Evolutionary conservation across 2,329 filamentous ascomycete species (phyloP).

Genomic region (Aspergillus pseudoglaucus): DNA sequence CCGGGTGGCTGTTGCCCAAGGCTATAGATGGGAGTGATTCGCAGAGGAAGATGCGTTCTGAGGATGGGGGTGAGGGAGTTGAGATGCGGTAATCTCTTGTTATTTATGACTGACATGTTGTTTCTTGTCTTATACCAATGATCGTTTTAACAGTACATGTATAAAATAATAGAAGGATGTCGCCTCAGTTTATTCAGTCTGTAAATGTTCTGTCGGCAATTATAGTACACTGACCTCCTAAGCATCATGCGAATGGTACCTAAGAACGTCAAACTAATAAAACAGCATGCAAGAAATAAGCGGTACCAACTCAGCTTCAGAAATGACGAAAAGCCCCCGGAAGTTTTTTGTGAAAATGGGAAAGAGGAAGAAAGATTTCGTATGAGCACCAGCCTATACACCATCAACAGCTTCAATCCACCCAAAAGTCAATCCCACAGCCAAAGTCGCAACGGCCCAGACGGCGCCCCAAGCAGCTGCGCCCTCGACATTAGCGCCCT

Average conservation of each 20-base stretch:
- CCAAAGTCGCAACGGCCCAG: conserved; percentile 56
- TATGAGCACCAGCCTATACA: conserved; percentile 13
- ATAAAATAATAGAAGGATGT: not conserved
- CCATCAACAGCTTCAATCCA: conserved; percentile 37
- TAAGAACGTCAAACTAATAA: not conserved
- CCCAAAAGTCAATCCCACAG: conserved; percentile 25
- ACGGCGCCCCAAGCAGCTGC: conserved; percentile 66
- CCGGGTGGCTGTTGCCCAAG: conserved; percentile 33
- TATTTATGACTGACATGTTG: not conserved
- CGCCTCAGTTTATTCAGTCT: not conserved
- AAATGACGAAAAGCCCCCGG: not conserved
- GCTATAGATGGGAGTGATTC: not conserved
- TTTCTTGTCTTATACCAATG: not conserved
- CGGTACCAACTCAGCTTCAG: not conserved
- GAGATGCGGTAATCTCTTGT: not conserved
- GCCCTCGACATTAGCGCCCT: conserved; percentile 63
- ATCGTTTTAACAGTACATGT: not conserved
- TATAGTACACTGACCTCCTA: not conserved
- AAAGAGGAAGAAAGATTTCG: not conserved
- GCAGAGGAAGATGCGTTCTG: not conserved
- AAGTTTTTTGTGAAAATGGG: not conserved
- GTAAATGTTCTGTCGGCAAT: not conserved
- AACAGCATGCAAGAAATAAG: not conserved
- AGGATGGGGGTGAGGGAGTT: not conserved
- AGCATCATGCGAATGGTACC: not conserved